Evolutionary conservation across 1,284 basidiomycete genomes (phyloP).

Genomic region (Hemileia vastatrix): DNA sequence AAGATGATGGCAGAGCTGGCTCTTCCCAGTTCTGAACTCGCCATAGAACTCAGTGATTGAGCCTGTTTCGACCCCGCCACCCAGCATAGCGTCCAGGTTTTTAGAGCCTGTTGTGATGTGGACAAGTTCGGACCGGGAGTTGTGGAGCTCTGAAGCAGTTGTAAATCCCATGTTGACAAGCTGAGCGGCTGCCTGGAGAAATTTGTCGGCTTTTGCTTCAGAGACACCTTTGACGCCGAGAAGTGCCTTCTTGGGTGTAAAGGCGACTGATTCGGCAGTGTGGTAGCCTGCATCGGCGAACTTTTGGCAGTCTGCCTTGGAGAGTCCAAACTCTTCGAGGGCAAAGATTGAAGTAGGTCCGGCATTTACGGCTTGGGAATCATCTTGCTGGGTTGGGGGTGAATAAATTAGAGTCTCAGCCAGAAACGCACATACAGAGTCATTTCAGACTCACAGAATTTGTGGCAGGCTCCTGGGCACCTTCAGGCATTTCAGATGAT

Average conservation of each 20-base stretch:
- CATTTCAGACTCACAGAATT: too few species aligned
- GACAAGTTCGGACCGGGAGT: conserved; percentile 86
- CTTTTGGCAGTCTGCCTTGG: conserved; percentile 87
- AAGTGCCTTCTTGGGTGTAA: conserved; percentile 89
- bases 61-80: conserved; percentile 96
- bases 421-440: too few species aligned
- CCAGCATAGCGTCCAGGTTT: conserved; percentile 87
- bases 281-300: conserved; percentile 84
- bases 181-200: conserved; percentile 75
- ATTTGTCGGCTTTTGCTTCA: conserved; percentile 95
- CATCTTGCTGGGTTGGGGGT: too few species aligned
- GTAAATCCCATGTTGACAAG: conserved; percentile 96
- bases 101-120: conserved; percentile 95
- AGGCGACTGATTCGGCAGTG: conserved; percentile 91
- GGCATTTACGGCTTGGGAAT: neutral
- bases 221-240: conserved; percentile 93
- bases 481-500: too few species aligned
- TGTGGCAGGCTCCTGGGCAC: too few species aligned
- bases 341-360: conserved; percentile 16
- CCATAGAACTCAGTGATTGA: conserved; percentile 98
- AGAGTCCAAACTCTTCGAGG: conserved; percentile 69
- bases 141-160: conserved; percentile 94
- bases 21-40: conserved; percentile 97
- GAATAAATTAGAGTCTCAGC: too few species aligned
- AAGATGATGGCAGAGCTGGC: conserved; percentile 94